These are phyloP conservation scores for Kandelia obovata DNA, from an alignment of 345 rosid species.

Conservation along the genomic window DNA sequence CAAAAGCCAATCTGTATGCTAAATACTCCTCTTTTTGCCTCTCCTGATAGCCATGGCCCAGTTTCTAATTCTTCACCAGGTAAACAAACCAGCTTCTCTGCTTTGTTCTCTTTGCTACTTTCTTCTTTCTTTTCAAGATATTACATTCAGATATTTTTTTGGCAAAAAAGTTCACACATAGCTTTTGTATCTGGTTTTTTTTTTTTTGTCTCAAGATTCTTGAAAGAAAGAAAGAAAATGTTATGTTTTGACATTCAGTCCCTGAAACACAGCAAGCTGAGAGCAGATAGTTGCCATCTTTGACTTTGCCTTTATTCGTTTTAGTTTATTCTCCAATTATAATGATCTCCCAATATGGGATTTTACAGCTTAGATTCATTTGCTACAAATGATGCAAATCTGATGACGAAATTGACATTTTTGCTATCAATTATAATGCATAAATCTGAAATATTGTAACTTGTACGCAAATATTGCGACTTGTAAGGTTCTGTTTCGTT, in stretches of 20 bases:
- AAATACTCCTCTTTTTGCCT: conserved; percentile 37
- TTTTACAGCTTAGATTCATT: no score
- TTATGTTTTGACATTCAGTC: neutral
- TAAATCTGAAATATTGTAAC: conserved; percentile 1
- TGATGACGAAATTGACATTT: neutral
- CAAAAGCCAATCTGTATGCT: conserved; percentile 46
- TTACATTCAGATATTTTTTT: no score
- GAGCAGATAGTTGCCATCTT: neutral
- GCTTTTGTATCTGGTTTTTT: conserved; percentile 21
- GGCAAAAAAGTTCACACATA: no score
- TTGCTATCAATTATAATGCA: conserved; percentile 11
- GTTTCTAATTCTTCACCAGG: conserved; percentile 39
- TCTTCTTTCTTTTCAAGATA: conserved; percentile 1
- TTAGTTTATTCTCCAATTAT: no score
- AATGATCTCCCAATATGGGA: no score
- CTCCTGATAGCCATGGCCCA: conserved; percentile 37
- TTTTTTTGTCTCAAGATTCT: conserved; percentile 22
- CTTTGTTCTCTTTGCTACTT: neutral
- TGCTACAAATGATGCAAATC: neutral
- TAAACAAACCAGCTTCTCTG: conserved; percentile 12
- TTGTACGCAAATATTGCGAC: neutral
- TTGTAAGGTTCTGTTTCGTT: conserved; percentile 1
- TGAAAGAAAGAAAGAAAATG: neutral
- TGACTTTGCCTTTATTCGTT: no score
- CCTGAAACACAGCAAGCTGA: neutral